A percentile compares a stretch with the other conserved stretches of the same genome.
These are phyloP conservation scores for Populus tomentosa DNA, from an alignment of 441 rosid species.

Conservation along the genomic window DNA sequence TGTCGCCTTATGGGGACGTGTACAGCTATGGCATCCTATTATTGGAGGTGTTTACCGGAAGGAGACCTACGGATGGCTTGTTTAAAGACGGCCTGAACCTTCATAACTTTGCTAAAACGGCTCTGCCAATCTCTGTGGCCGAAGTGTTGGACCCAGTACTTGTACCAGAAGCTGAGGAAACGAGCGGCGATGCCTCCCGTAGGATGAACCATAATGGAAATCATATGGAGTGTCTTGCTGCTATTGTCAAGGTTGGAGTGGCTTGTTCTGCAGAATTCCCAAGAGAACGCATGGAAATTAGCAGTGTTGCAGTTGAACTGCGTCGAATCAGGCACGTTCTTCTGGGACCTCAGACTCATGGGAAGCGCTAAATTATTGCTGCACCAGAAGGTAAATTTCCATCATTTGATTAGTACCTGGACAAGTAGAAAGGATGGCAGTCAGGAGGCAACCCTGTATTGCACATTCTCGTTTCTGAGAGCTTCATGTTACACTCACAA, in stretches of 20 bases:
- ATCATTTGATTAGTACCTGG: background rate
- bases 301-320: background rate
- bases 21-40: constrained; percentile 31
- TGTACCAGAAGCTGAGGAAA: too few species aligned
- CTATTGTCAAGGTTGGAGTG: background rate
- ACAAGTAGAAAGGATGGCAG: background rate
- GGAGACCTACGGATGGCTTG: constrained; percentile 9
- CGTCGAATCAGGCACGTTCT: background rate
- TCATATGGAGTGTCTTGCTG: background rate
- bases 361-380: background rate
- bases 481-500: background rate
- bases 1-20: constrained; percentile 19
- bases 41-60: constrained; percentile 24
- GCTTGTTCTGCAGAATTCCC: constrained; percentile 11
- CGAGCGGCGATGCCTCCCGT: background rate
- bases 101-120: background rate
- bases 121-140: too few species aligned
- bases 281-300: background rate
- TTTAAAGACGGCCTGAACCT: constrained; percentile 12
- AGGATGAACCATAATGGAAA: background rate
- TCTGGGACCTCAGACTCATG: background rate
- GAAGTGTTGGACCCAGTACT: too few species aligned
- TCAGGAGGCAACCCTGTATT: background rate
- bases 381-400: background rate
- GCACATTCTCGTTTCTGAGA: background rate